Conservation (phyloP, 129 eudicot genomes). For the Lonicera japonica region DNA sequence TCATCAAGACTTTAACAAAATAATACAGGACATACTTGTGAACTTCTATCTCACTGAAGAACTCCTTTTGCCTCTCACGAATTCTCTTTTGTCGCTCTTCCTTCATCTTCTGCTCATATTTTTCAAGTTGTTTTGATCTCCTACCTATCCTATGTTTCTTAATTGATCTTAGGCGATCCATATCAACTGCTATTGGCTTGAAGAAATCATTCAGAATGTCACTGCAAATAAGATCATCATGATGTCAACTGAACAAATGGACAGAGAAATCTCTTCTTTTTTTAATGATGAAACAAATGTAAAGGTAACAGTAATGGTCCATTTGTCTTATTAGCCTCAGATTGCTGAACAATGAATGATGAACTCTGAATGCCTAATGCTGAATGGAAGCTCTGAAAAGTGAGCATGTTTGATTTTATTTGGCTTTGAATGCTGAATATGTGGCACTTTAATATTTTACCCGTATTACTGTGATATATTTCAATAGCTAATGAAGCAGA, state of each 20-base stretch:
- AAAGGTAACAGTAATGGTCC: too few relatives aligned
- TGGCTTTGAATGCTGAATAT: too few relatives aligned
- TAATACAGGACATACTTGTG: constrained; percentile 48
- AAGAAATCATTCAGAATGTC: constrained; percentile 78
- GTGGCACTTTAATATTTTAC: too few relatives aligned
- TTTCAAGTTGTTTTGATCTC: constrained; percentile 84
- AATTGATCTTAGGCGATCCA: constrained; percentile 77
- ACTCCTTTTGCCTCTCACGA: constrained; percentile 93
- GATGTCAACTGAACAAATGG: constrained; percentile 5
- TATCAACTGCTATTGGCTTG: constrained; percentile 65
- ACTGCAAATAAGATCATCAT: constrained; percentile 44
- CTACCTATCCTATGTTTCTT: constrained; percentile 94
- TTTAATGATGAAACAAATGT: neutral
- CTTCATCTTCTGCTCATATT: constrained; percentile 91
- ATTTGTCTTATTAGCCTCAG: too few relatives aligned
- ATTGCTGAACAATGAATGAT: too few relatives aligned
- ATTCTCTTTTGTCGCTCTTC: constrained; percentile 96
- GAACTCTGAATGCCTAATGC: too few relatives aligned
- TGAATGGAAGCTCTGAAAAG: too few relatives aligned
- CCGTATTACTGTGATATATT: too few relatives aligned
- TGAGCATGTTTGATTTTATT: too few relatives aligned
- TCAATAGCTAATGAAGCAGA: too few relatives aligned
- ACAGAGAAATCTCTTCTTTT: neutral
- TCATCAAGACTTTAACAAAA: constrained; percentile 8
- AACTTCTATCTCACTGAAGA: constrained; percentile 83